Percentiles rank a stretch among this genome's conserved stretches.
Conservation (phyloP, 371 early-diverging fungal species). For the Lichtheimia hyalospora region DNA sequence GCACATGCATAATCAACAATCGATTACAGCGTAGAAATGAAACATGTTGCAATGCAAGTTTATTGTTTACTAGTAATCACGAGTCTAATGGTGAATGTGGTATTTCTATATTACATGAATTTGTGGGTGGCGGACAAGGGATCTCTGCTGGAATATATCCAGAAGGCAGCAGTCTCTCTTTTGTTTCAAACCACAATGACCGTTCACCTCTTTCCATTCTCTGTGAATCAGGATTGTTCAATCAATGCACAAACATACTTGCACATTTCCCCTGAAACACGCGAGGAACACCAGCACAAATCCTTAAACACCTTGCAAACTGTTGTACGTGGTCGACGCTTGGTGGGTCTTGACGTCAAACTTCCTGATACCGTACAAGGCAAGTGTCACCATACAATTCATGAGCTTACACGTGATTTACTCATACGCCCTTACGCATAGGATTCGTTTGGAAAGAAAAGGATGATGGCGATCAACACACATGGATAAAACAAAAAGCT, state of each 20-base stretch:
- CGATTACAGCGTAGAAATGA: too few relatives aligned
- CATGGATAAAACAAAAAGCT: not conserved
- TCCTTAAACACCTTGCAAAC: constrained; percentile 5
- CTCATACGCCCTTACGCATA: not conserved
- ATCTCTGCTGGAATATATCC: too few relatives aligned
- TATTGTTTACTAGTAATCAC: too few relatives aligned
- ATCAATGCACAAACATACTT: constrained; percentile 12
- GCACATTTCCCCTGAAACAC: not conserved
- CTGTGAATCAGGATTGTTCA: constrained; percentile 9
- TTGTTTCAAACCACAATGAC: not conserved
- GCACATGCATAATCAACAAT: too few relatives aligned
- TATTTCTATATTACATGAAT: too few relatives aligned
- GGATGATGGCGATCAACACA: constrained; percentile 7
- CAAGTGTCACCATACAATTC: not conserved
- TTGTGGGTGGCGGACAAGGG: too few relatives aligned
- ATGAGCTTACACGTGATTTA: too few relatives aligned
- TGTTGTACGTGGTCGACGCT: constrained; percentile 9
- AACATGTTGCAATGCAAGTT: too few relatives aligned
- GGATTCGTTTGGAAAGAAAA: constrained; percentile 8
- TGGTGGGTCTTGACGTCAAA: constrained; percentile 7
- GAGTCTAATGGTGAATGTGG: too few relatives aligned
- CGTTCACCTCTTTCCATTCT: constrained; percentile 16
- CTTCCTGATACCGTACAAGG: constrained; percentile 10
- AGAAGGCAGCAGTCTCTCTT: not conserved
- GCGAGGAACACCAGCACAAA: not conserved